Evolutionary conservation across 1,284 basidiomycete genomes (phyloP), one percentile per base, ranked within the genome.

Genomic region (Fomitopsis schrenkii): DNA sequence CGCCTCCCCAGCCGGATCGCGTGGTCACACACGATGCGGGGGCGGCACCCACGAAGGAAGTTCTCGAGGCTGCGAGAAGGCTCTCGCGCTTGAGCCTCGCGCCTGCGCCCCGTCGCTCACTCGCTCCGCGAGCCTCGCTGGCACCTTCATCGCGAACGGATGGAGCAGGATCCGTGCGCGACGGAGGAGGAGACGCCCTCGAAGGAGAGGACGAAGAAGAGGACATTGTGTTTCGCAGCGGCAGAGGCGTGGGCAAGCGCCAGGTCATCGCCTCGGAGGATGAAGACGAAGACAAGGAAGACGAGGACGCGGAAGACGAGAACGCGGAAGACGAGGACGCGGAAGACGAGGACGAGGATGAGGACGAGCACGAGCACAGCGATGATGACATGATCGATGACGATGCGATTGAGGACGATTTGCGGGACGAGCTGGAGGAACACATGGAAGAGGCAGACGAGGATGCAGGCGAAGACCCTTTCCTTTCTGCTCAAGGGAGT

Each of bases 1-100:
- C 44, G n/a, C 57, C 36, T 15, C 26, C 46, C 22, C 45, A 17
- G 36, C 55, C 36, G 19, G 55, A 33, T 26, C 60, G 57, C 26
- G 57, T 58, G 8, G 52, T 61, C 33, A 30, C 35, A 14, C 59
- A 61, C 48, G 55, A 52, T 2, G 38, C 19, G 7, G 59, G 59
- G 33, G n/a, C 55, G 14, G 38, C 38, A 6, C 59, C 48, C 3
- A 33, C 59, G 19, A 33, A 45, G 17, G 36, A 45, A 12, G 33
- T 56, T 42, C 4, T 60, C 5, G 38, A 42, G 1, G 50, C 52
- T 26, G 42, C 22, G 26, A 46, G 54, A n/a, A 22, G 58, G 14
- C 14, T 56, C 5, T 60, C 59, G 9, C 28, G 55, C 22, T 42
- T 42, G 55, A 45, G 55, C 55, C 17, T 42, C 15, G 55, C 26